Base-by-base conservation (phyloP, 495 filamentous ascomycete genomes). In the Darksidea phi region DNA sequence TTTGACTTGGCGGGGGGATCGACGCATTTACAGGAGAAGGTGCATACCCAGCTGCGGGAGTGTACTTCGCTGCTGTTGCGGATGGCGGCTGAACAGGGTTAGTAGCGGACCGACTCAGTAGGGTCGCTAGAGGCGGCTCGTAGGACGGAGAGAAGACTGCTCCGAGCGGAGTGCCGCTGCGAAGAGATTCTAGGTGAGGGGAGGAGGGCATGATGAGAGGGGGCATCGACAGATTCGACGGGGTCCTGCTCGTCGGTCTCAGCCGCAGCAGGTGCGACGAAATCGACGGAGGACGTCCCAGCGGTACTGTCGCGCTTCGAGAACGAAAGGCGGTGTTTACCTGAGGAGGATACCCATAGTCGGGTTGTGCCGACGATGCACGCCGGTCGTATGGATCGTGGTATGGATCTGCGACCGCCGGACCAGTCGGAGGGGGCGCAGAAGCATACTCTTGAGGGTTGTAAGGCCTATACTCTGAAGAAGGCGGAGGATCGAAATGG, bases 401-500 rank as follows among this genome's bases (percentile, higher is more conserved):
- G 38, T 64, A 51, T 23, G 26, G 45, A 36, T 56, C 56, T 6
- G 18, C 54, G 23, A 36, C 54, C n/a, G 58, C 32, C 2, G 64
- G 53, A 38, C 52, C 57, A 8, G 24, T 52, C 18, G 43, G 21
- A 1, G 57, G 34, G 17, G 46, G 17, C 0, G 59, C 13, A 17
- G 60, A 47, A 23, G 66, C 63, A 54, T 69, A 69, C 50, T 69
- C 67, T 41, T 46, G 50, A n/a, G 67, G 67, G 43, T 69, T 67
- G 67, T 69, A 69, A 1, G 67, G 63, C 50, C 48, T 59, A 24
- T 69, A 69, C 50, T 62, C 57, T 36, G 45, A 28, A 48, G 43
- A 43, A 23, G 58, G 63, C 48, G 58, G 63, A n/a, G 63, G 63
- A 48, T 53, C 28, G 49, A 51, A 63, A n/a, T 66, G 41, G 6